phyloP scores from a whole-genome alignment of 2,329 filamentous ascomycete species.

The Talaromyces sp. region DNA sequence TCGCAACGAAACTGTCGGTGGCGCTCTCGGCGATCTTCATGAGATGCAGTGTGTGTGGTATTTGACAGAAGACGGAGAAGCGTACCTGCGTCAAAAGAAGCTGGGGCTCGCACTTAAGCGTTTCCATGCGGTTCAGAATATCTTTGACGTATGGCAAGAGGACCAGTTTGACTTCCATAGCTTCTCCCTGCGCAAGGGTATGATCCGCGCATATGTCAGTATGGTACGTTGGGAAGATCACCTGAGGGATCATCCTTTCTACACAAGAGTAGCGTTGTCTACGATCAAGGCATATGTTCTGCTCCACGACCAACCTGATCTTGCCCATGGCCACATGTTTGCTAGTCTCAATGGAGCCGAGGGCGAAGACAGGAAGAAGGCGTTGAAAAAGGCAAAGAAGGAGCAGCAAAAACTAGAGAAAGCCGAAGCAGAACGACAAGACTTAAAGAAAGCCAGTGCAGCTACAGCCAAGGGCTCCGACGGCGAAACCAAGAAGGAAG shows the following conservation, averaged over 20 bases:
- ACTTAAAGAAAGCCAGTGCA: slow-evolving; percentile 66
- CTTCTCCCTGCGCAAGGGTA: slow-evolving; percentile 94
- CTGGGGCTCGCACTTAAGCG: slow-evolving; percentile 84
- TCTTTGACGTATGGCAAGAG: slow-evolving; percentile 97
- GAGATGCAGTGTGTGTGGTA: slow-evolving; percentile 99
- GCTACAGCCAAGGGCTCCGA: slow-evolving; percentile 48
- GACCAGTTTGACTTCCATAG: slow-evolving; percentile 99
- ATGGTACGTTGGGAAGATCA: slow-evolving; percentile 97
- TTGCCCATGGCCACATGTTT: slow-evolving; percentile 55
- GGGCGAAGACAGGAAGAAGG: slow-evolving; percentile 72
- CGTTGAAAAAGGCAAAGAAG: slow-evolving; percentile 83
- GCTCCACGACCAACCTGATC: slow-evolving; percentile 69
- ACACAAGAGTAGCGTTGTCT: slow-evolving; percentile 73
- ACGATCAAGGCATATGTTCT: slow-evolving; percentile 77
- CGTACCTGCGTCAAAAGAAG: slow-evolving; percentile 77
- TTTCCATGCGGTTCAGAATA: slow-evolving; percentile 80
- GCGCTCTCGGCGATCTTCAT: slow-evolving; percentile 81
- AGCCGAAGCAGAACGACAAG: slow-evolving; percentile 76
- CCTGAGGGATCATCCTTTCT: slow-evolving; percentile 89
- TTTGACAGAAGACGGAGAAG: slow-evolving; percentile 89
- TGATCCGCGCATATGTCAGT: slow-evolving; percentile 89
- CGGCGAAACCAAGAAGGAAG: slow-evolving; percentile 73
- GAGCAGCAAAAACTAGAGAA: slow-evolving; percentile 70
- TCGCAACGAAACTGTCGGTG: slow-evolving; percentile 79
- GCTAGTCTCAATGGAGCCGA: slow-evolving; percentile 53